Evolutionary conservation across 805 yeast genomes (phyloP).

Genomic region (Suhomyces xylopsoci): DNA sequence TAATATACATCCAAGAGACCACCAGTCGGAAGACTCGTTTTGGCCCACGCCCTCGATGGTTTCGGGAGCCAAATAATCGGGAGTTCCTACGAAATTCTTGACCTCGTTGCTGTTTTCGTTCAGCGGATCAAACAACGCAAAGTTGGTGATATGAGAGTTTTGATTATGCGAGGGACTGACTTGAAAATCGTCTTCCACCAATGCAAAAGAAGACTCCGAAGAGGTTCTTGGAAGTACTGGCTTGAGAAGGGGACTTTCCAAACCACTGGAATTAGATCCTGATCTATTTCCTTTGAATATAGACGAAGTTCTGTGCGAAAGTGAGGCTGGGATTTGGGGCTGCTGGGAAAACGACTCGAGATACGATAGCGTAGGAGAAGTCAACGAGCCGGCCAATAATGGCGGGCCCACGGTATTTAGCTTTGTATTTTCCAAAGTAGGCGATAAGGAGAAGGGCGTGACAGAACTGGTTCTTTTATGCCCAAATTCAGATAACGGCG

Average conservation of each 20-base stretch:
- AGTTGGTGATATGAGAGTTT: conserved; percentile 24
- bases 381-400: conserved; percentile 1
- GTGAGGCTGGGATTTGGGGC: conserved; percentile 5
- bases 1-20: conserved; percentile 95
- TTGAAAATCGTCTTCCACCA: conserved; percentile 49
- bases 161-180: conserved; percentile 25
- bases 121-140: conserved; percentile 75
- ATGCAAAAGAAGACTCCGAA: conserved; percentile 57
- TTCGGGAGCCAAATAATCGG: conserved; percentile 97
- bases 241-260: conserved; percentile 48
- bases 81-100: conserved; percentile 88
- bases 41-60: conserved; percentile 84
- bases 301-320: conserved; percentile 8
- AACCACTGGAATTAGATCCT: conserved; percentile 39
- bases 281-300: conserved; percentile 12
- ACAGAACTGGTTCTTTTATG: conserved; percentile 41
- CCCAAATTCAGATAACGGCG: conserved; percentile 22
- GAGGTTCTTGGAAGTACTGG: conserved; percentile 48
- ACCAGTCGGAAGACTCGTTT: conserved; percentile 91
- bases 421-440: conserved; percentile 30
- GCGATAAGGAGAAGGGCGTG: conserved; percentile 45
- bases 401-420: conserved; percentile 7
- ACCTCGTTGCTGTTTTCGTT: conserved; percentile 43
- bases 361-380: conserved; percentile 14
- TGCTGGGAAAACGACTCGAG: conserved; percentile 10